phyloP scores from a whole-genome alignment of 2,329 filamentous ascomycete species.

The Aspergillus awamori region DNA sequence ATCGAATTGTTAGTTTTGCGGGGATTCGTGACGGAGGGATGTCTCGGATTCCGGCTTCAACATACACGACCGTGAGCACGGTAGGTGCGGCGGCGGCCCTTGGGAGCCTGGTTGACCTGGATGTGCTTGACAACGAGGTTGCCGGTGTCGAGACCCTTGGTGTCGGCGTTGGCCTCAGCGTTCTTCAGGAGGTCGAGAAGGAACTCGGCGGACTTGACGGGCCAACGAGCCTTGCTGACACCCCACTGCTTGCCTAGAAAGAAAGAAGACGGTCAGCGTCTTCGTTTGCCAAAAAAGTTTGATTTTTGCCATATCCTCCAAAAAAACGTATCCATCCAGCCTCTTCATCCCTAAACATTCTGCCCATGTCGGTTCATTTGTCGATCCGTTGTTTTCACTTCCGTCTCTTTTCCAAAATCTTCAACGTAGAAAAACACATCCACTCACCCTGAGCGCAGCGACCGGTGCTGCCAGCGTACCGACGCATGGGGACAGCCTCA shows the following conservation, averaged over 20 bases:
- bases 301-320: background rate
- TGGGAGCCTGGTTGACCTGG: slow-evolving; percentile 99
- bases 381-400: background rate
- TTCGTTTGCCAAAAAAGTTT: background rate
- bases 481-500: slow-evolving; percentile 97
- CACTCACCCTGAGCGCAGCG: slow-evolving; percentile 95
- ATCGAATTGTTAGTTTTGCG: slow-evolving; percentile 16
- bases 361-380: slow-evolving; percentile 5
- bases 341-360: background rate
- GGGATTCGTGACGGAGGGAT: background rate
- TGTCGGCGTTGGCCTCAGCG: slow-evolving; percentile 94
- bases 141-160: slow-evolving; percentile 95
- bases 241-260: slow-evolving; percentile 92
- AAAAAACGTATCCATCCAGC: background rate
- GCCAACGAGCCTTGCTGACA: slow-evolving; percentile 97
- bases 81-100: slow-evolving; percentile 99
- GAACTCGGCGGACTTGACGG: slow-evolving; percentile 98
- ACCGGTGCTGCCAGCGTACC: slow-evolving; percentile 94
- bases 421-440: slow-evolving; percentile 20
- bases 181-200: slow-evolving; percentile 96
- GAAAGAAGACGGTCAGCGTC: slow-evolving; percentile 14
- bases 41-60: slow-evolving; percentile 37
- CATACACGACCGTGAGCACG: slow-evolving; percentile 99
- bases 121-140: slow-evolving; percentile 99
- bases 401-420: slow-evolving; percentile 1